Evolutionary conservation across 1,139 yeast species (phyloP).

Genomic region (Martiniozyma asiatica): DNA sequence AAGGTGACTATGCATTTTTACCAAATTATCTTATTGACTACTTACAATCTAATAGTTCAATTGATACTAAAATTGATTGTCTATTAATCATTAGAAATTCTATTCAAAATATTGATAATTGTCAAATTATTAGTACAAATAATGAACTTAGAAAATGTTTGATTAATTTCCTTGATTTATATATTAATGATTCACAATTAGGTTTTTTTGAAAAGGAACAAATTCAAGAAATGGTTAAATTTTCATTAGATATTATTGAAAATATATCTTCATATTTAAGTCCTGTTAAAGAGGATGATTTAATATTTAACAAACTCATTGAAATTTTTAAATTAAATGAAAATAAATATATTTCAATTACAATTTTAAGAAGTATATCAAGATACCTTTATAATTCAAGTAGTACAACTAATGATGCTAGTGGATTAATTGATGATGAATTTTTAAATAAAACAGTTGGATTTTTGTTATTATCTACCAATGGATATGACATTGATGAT

Average conservation of each 20-base stretch:
- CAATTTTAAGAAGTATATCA: slow-evolving; percentile 42
- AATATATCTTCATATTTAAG: slow-evolving; percentile 74
- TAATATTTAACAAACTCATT: slow-evolving; percentile 41
- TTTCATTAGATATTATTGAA: slow-evolving; percentile 71
- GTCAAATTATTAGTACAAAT: slow-evolving; percentile 61
- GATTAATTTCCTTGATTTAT: slow-evolving; percentile 31
- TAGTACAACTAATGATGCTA: slow-evolving; percentile 26
- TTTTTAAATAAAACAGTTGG: slow-evolving; percentile 33
- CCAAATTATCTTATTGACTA: slow-evolving; percentile 39
- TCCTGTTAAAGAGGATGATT: slow-evolving; percentile 56
- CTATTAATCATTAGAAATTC: slow-evolving; percentile 67
- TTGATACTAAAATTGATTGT: slow-evolving; percentile 45
- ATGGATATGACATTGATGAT: slow-evolving; percentile 27
- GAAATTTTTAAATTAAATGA: slow-evolving; percentile 33
- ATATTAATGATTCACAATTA: neutral
- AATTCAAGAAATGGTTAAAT: slow-evolving; percentile 53
- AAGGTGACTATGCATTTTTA: slow-evolving; percentile 32
- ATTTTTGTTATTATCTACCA: slow-evolving; percentile 28
- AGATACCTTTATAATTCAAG: slow-evolving; percentile 35
- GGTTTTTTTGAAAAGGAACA: slow-evolving; percentile 18
- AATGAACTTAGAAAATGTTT: slow-evolving; percentile 37
- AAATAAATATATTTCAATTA: slow-evolving; percentile 45
- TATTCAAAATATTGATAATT: slow-evolving; percentile 72
- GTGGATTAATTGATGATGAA: slow-evolving; percentile 27
- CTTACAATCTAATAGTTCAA: slow-evolving; percentile 25